Percentiles rank a stretch among this genome's conserved stretches.
Conservation (phyloP, 2,329 filamentous ascomycete genomes). For the Alternaria sp. region DNA sequence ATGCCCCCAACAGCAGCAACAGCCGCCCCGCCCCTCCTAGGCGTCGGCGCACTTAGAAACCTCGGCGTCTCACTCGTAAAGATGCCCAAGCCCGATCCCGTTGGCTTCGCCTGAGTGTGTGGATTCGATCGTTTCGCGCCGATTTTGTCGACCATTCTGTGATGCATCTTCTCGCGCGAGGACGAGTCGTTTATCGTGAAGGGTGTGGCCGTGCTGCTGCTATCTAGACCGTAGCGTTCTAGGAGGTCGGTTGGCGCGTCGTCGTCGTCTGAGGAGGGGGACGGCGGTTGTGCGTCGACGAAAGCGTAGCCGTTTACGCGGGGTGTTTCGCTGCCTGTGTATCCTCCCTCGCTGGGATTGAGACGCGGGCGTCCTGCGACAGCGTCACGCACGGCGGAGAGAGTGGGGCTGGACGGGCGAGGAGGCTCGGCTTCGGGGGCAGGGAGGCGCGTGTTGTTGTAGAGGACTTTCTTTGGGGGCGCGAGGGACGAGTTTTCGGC, state of each 20-base stretch:
- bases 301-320: conserved; percentile 93
- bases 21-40: conserved; percentile 60
- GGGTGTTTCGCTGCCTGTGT: conserved; percentile 77
- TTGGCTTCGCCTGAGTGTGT: background rate
- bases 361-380: conserved; percentile 74
- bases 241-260: conserved; percentile 49
- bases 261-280: conserved; percentile 63
- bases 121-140: conserved; percentile 17
- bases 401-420: conserved; percentile 75
- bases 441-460: conserved; percentile 82
- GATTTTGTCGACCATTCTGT: conserved; percentile 65
- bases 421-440: conserved; percentile 36
- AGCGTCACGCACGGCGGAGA: conserved; percentile 82
- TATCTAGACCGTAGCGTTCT: conserved; percentile 52
- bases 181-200: conserved; percentile 80
- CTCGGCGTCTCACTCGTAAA: conserved; percentile 58
- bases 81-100: conserved; percentile 33
- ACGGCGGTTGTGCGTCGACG: conserved; percentile 90
- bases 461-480: conserved; percentile 76
- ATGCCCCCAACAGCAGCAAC: conserved; percentile 47
- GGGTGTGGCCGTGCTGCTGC: conserved; percentile 41
- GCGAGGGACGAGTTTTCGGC: conserved; percentile 75
- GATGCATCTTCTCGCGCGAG: conserved; percentile 77
- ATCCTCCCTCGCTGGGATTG: conserved; percentile 67
- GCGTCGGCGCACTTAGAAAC: conserved; percentile 77